A percentile compares a stretch with the other conserved stretches of the same genome.
Evolutionary conservation across 2,329 filamentous ascomycete species (phyloP).

Genomic region (Cryphonectria radicalis): DNA sequence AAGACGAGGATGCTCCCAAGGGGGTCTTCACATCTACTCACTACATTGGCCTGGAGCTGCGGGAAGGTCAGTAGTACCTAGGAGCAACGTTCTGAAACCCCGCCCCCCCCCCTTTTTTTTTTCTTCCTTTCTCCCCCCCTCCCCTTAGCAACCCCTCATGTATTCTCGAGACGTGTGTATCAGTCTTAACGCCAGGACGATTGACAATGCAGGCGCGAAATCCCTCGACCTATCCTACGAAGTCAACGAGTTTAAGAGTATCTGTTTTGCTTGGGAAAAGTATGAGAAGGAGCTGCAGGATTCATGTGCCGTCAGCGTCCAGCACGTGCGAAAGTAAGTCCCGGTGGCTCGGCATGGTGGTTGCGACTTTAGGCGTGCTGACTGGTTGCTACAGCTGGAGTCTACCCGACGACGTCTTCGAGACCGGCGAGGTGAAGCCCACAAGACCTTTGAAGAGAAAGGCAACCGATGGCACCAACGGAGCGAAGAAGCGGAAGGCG

Average conservation of each 20-base stretch:
- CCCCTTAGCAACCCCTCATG: conserved; percentile 13
- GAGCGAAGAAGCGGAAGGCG: conserved; percentile 54
- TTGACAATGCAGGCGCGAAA: conserved; percentile 62
- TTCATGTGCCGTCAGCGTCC: conserved; percentile 69
- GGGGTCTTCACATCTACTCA: conserved; percentile 86
- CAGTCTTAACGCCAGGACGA: conserved; percentile 35
- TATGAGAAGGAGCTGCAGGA: conserved; percentile 67
- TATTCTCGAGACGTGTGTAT: conserved; percentile 25
- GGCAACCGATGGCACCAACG: conserved; percentile 42
- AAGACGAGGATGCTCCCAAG: conserved; percentile 31
- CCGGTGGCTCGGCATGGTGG: neutral
- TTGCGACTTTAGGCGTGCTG: conserved; percentile 10
- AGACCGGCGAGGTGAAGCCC: conserved; percentile 75
- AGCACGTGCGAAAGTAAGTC: conserved; percentile 83
- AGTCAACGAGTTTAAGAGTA: conserved; percentile 84
- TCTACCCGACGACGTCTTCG: conserved; percentile 88
- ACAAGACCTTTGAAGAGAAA: conserved; percentile 61
- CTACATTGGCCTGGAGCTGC: conserved; percentile 87
- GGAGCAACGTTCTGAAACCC: neutral
- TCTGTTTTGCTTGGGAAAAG: conserved; percentile 75
- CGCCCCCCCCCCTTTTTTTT: neutral
- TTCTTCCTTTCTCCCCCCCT: no score
- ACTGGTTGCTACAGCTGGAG: conserved; percentile 65
- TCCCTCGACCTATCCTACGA: conserved; percentile 79
- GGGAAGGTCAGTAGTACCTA: conserved; percentile 62